Conservation (phyloP, 176 grass and related monocot species). For the Oryza officinalis region DNA sequence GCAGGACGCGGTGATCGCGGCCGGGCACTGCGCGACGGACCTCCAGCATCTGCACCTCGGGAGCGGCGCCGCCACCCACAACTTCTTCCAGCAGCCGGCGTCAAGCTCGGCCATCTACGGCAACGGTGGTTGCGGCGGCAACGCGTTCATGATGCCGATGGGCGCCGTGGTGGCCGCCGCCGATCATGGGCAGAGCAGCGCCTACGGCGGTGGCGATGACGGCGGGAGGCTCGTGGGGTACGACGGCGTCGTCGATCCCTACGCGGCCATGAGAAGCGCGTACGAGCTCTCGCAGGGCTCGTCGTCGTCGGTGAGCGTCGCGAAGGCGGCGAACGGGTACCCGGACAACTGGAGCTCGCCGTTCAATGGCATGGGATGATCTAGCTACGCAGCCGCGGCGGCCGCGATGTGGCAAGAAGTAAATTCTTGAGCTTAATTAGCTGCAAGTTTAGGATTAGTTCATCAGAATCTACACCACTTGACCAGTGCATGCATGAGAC, state of each 20-base stretch:
- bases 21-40: constrained; percentile 39
- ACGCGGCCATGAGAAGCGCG: constrained; percentile 44
- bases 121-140: constrained; percentile 6
- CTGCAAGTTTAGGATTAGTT: constrained; percentile 21
- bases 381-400: background rate
- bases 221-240: constrained; percentile 44
- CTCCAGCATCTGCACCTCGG: constrained; percentile 58
- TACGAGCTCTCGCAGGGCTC: constrained; percentile 64
- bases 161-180: constrained; percentile 23
- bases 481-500: background rate
- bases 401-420: background rate
- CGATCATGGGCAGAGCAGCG: constrained; percentile 48
- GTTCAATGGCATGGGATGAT: constrained; percentile 56
- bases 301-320: constrained; percentile 46
- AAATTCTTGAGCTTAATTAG: background rate
- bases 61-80: constrained; percentile 31
- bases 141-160: constrained; percentile 37
- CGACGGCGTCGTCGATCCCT: constrained; percentile 30
- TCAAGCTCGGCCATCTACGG: constrained; percentile 46
- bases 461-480: background rate
- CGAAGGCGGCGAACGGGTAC: constrained; percentile 47
- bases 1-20: constrained; percentile 39
- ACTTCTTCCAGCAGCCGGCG: constrained; percentile 51
- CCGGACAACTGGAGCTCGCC: constrained; percentile 46
- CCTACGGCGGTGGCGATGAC: constrained; percentile 41